Conservation (phyloP, 768 basidiomycete genomes). For the Ramaria rubella region DNA sequence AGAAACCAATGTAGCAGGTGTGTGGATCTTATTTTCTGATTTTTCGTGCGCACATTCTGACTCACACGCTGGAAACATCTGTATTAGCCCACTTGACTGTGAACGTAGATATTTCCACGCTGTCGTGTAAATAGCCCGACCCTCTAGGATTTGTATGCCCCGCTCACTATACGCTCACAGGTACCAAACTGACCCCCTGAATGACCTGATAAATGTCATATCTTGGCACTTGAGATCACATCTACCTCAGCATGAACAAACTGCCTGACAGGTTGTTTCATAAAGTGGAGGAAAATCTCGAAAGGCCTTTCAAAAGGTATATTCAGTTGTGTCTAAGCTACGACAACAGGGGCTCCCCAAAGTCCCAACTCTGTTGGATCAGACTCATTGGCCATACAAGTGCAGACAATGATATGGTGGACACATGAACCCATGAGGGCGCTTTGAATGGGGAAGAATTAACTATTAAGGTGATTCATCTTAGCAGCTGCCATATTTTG, state of each 20-base stretch:
- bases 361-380: neutral
- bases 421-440: neutral
- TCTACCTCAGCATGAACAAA: neutral
- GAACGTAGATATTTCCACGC: no score
- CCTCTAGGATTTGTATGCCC: no score
- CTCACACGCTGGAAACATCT: no score
- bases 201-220: slow-evolving; percentile 32
- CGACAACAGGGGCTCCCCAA: neutral
- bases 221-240: neutral
- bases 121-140: no score
- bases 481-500: no score
- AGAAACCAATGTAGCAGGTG: no score
- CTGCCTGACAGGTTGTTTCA: neutral
- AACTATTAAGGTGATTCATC: neutral
- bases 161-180: no score
- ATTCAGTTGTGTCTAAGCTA: neutral
- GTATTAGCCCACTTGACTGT: no score
- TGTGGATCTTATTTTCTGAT: no score
- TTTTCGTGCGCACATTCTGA: no score
- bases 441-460: neutral
- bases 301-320: neutral
- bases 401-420: neutral
- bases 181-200: slow-evolving; percentile 54
- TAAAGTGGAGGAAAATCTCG: neutral
- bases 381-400: neutral